These are phyloP conservation scores for Ormosia semicastrata DNA, from an alignment of 306 rosid genomes.

Conservation along the genomic window DNA sequence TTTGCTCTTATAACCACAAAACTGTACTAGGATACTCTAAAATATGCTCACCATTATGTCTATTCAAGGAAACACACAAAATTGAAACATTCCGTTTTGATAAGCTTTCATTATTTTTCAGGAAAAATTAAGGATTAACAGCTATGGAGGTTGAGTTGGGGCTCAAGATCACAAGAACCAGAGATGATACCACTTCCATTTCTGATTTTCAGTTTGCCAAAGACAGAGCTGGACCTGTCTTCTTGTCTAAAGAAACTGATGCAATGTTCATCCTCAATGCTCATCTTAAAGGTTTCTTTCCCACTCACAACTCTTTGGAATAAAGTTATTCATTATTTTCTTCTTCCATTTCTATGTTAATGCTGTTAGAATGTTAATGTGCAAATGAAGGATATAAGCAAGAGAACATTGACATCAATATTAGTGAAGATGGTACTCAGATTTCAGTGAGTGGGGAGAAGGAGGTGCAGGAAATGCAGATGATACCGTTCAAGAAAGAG, in stretches of 20 bases:
- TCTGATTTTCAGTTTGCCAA: conserved; percentile 55
- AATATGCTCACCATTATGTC: background rate
- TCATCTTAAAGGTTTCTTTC: conserved; percentile 58
- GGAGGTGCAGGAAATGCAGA: conserved; percentile 60
- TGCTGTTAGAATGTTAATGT: background rate
- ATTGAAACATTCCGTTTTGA: background rate
- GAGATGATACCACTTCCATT: conserved; percentile 43
- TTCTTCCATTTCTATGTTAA: background rate
- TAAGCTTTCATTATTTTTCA: background rate
- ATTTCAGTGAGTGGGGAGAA: conserved; percentile 54
- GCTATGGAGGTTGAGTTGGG: conserved; percentile 71
- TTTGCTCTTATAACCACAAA: conserved; percentile 3
- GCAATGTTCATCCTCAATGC: conserved; percentile 55
- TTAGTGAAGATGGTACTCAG: conserved; percentile 58
- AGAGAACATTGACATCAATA: conserved; percentile 51
- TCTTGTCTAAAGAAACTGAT: conserved; percentile 56
- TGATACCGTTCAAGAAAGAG: conserved; percentile 59
- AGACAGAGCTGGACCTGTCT: conserved; percentile 52
- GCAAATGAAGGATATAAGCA: conserved; percentile 54
- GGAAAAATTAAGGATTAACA: conserved; percentile 2
- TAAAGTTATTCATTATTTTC: background rate
- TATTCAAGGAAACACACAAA: background rate
- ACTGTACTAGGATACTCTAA: background rate
- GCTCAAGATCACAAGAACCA: conserved; percentile 60
- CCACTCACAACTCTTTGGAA: background rate